A percentile compares a stretch with the other conserved stretches of the same genome.
phyloP scores from a whole-genome alignment of 768 basidiomycete species.

The Gymnopilus junonius region DNA sequence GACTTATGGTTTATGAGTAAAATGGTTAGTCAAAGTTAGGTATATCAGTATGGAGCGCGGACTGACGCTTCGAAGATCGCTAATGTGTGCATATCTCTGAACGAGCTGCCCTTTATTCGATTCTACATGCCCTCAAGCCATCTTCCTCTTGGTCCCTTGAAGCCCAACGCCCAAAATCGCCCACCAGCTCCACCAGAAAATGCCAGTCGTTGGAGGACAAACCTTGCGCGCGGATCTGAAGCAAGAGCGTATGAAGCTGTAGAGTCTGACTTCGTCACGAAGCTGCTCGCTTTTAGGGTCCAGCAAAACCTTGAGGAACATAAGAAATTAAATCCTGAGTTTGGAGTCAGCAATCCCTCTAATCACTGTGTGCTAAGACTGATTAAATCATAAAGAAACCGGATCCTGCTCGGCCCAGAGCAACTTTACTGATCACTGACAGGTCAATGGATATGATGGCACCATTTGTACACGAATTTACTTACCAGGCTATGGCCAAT shows the following conservation, averaged over 20 bases:
- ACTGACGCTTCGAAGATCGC: conserved; percentile 59
- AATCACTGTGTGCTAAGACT: not conserved
- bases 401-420: conserved; percentile 68
- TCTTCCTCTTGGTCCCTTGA: conserved; percentile 82
- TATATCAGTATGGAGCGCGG: not conserved
- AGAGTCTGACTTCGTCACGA: conserved; percentile 78
- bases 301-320: conserved; percentile 87
- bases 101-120: conserved; percentile 91
- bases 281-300: conserved; percentile 83
- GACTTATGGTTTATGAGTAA: conserved; percentile 80
- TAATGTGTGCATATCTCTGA: conserved; percentile 87
- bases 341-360: conserved; percentile 63
- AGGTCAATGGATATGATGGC: conserved; percentile 94
- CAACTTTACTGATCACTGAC: conserved; percentile 90
- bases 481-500: conserved; percentile 98
- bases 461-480: conserved; percentile 96
- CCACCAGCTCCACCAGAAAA: conserved; percentile 68
- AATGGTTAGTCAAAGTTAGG: conserved; percentile 49
- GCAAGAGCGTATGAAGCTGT: conserved; percentile 71
- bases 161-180: conserved; percentile 65
- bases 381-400: conserved; percentile 47
- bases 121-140: conserved; percentile 90
- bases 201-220: conserved; percentile 78
- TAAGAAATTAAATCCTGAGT: conserved; percentile 84
- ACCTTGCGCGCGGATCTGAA: conserved; percentile 73